Conservation (phyloP, 257 asterid species). For the Cinchona pubescens region DNA sequence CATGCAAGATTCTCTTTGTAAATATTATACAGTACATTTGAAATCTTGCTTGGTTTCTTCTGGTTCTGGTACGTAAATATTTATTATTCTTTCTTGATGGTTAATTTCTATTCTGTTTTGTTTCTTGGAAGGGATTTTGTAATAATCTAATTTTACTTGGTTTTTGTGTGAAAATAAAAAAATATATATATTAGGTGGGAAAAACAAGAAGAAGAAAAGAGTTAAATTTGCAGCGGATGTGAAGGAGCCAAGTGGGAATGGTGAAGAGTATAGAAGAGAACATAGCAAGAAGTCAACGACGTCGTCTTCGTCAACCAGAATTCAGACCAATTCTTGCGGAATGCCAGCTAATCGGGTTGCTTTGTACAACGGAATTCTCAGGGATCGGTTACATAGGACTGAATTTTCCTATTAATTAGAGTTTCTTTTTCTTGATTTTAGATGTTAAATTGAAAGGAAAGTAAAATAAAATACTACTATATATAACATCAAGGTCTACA, state of each 20-base stretch:
- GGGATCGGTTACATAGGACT: constrained; percentile 48
- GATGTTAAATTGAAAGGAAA: neutral
- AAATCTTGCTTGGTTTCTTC: constrained; percentile 61
- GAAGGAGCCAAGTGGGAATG: constrained; percentile 54
- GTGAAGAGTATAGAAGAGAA: constrained; percentile 48
- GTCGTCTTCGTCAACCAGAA: neutral
- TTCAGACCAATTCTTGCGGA: constrained; percentile 28
- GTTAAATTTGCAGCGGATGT: constrained; percentile 73
- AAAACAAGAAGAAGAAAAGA: constrained; percentile 38
- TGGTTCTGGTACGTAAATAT: constrained; percentile 64
- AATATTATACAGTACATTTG: too few species aligned
- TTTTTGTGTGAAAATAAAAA: constrained; percentile 20
- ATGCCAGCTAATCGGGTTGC: constrained; percentile 65
- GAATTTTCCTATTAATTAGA: constrained; percentile 38
- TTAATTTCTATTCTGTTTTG: neutral
- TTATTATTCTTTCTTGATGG: too few species aligned
- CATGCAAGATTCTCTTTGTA: too few species aligned
- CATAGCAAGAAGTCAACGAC: constrained; percentile 13
- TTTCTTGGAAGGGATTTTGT: neutral
- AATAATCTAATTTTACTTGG: neutral
- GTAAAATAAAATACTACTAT: too few species aligned
- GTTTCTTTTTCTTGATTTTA: neutral
- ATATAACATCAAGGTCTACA: neutral
- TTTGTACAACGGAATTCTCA: constrained; percentile 64
- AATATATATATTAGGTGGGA: too few species aligned